These are phyloP conservation scores for Penicillium palitans DNA, from an alignment of 2,329 filamentous ascomycete genomes.

Conservation along the genomic window DNA sequence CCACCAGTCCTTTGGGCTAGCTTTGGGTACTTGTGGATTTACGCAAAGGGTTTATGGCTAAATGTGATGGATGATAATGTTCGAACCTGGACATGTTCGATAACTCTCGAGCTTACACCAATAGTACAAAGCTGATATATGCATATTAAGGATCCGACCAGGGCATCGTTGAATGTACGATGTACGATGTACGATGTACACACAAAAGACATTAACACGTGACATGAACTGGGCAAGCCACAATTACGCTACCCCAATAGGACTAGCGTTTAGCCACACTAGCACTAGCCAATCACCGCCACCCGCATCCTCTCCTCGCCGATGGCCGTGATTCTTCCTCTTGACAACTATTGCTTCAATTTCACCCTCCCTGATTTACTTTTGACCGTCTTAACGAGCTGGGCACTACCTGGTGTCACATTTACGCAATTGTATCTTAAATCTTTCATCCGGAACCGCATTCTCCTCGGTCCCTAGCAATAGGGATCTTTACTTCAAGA, in stretches of 20 bases:
- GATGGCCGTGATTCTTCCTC: constrained; percentile 19
- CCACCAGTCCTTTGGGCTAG: constrained; percentile 20
- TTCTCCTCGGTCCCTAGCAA: constrained; percentile 12
- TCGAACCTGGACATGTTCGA: background rate
- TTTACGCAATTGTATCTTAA: constrained; percentile 9
- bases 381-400: constrained; percentile 9
- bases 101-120: background rate
- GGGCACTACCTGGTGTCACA: constrained; percentile 13
- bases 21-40: constrained; percentile 4
- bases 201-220: constrained; percentile 6
- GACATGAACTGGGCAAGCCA: background rate
- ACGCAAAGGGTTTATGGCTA: background rate
- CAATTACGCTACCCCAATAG: background rate
- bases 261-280: constrained; percentile 9
- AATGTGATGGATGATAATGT: no score
- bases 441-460: constrained; percentile 5
- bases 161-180: constrained; percentile 2
- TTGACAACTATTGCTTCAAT: constrained; percentile 18
- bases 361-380: constrained; percentile 9
- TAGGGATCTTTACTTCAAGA: constrained; percentile 40
- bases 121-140: constrained; percentile 1
- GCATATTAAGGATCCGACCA: constrained; percentile 9
- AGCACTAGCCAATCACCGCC: constrained; percentile 21
- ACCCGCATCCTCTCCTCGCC: constrained; percentile 24
- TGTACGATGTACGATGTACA: background rate